These are phyloP conservation scores for Yamadazyma oceani DNA, from an alignment of 1,139 yeast species.

Conservation along the genomic window DNA sequence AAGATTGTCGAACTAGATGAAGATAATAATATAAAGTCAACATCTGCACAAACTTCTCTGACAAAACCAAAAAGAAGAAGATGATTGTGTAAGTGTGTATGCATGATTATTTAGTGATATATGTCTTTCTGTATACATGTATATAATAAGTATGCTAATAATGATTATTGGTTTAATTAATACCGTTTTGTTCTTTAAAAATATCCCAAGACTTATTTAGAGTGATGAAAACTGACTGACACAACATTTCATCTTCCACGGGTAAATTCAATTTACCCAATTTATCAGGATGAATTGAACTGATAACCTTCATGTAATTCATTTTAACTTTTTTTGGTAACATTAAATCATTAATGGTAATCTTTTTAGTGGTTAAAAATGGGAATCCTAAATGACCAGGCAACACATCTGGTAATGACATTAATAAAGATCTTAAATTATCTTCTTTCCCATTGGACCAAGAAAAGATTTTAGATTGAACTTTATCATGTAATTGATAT, in stretches of 20 bases:
- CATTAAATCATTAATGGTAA: constrained; percentile 71
- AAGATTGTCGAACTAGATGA: constrained; percentile 19
- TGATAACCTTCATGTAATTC: constrained; percentile 87
- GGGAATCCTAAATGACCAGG: constrained; percentile 61
- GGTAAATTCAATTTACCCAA: constrained; percentile 41
- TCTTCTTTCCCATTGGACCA: constrained; percentile 82
- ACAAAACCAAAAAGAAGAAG: constrained; percentile 6
- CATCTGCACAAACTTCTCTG: constrained; percentile 1
- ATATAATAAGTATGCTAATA: background rate
- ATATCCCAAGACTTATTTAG: constrained; percentile 90
- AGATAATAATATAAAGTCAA: constrained; percentile 5
- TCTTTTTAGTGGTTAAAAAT: constrained; percentile 36
- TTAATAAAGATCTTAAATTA: constrained; percentile 71
- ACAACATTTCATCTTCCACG: constrained; percentile 76
- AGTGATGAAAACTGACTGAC: constrained; percentile 81
- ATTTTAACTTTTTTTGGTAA: constrained; percentile 90
- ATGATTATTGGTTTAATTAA: constrained; percentile 12
- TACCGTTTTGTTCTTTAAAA: constrained; percentile 52
- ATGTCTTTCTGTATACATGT: constrained; percentile 1
- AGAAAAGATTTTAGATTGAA: constrained; percentile 49
- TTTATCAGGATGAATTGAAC: constrained; percentile 94
- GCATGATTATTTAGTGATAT: background rate
- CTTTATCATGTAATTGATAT: constrained; percentile 59
- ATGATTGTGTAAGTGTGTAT: background rate
- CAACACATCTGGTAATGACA: constrained; percentile 63